Evolutionary conservation across 306 rosid genomes (phyloP), one percentile per base, ranked within the genome.

Genomic region (Prunus fruticosa): DNA sequence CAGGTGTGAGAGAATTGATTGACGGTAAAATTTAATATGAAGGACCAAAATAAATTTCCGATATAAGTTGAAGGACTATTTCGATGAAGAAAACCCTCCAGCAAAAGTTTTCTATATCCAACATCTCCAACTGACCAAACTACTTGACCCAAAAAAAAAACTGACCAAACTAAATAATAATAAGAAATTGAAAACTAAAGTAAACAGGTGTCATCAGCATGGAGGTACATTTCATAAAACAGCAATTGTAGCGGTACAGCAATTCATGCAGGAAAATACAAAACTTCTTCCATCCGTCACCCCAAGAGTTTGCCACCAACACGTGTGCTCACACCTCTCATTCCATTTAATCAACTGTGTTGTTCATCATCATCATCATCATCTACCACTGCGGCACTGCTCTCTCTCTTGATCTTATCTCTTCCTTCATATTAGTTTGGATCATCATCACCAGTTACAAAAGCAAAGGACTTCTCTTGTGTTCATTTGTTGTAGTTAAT

Each of bases 211-310:
- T 75, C 62, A 5, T n/a, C 20, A 30, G 45, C 3, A 3, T 5
- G 71, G 76, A 38, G 78, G 65, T 57, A 32, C 74, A 68, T 63
- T 47, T 75, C 72, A 75, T 56, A 16, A 50, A 76, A 28, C 25
- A 52, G 53, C 60, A 46, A 78, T 45, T 67, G 46, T 2, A 25
- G 62, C 46, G 18, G 65, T n/a, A 30, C 38, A 20, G 20, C 11
- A 60, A 53, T 38, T 11, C 88, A 85, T 81, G 87, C 80, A 79
- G 28, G 62, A 74, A 80, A 73, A 77, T 86, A 85, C 89, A 77
- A 79, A 63, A 28, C 54, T 41, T 8, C 49, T 38, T 87, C 89
- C 88, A 89, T 83, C 51, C 83, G 91, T 85, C 91, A 74, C 72
- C 78, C 76, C 8, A 75, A 47, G 28, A 75, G 81, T 45, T 20